Evolutionary conservation across 768 basidiomycete species (phyloP).

Genomic region (Amylocystis lapponica): DNA sequence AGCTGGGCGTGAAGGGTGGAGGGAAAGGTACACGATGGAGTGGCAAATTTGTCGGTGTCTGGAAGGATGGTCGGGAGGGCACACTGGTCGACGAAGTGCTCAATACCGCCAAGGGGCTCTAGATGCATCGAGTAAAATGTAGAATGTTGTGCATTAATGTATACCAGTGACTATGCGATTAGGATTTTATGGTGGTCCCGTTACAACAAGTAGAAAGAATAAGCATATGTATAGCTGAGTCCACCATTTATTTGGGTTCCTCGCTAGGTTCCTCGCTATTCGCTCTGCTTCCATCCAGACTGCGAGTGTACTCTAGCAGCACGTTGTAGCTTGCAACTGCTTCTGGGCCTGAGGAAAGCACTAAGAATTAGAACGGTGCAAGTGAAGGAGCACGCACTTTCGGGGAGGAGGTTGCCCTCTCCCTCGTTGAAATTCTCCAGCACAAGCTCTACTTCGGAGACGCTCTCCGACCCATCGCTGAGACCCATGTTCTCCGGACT

Average conservation of each 20-base stretch:
- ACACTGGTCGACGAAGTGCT: slow-evolving; percentile 35
- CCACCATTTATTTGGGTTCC: too few species aligned
- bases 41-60: slow-evolving; percentile 63
- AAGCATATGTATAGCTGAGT: too few species aligned
- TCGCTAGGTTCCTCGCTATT: too few species aligned
- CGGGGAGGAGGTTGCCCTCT: background rate
- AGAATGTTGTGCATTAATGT: background rate
- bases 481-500: slow-evolving; percentile 31
- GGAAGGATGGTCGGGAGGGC: slow-evolving; percentile 46
- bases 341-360: too few species aligned
- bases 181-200: too few species aligned
- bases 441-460: slow-evolving; percentile 15
- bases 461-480: slow-evolving; percentile 28
- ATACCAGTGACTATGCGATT: background rate
- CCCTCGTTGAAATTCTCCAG: slow-evolving; percentile 11
- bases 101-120: background rate
- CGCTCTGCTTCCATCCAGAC: too few species aligned
- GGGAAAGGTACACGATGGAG: slow-evolving; percentile 76
- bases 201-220: too few species aligned
- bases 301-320: too few species aligned
- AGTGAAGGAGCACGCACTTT: background rate
- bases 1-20: slow-evolving; percentile 66
- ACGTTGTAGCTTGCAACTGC: too few species aligned
- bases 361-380: too few species aligned
- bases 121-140: background rate